Evolutionary conservation across 1,139 yeast genomes (phyloP).

Genomic region (Lodderomyces jiufengensis): DNA sequence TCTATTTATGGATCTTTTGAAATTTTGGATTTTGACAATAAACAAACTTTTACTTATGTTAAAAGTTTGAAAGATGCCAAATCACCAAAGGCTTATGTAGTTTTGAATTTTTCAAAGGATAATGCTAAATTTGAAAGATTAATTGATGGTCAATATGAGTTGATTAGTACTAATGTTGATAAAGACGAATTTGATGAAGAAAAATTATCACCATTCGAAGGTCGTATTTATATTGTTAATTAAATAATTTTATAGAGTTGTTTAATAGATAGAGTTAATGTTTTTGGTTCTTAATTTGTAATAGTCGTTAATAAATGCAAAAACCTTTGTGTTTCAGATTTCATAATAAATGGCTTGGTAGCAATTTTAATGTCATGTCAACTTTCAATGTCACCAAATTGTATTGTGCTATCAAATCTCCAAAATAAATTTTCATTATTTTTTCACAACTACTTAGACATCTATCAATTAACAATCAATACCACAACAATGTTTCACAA

Average conservation of each 20-base stretch:
- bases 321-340: no score
- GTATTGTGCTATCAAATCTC: no score
- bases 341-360: no score
- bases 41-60: conserved; percentile 34
- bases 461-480: background rate
- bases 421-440: background rate
- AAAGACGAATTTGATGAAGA: conserved; percentile 17
- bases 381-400: no score
- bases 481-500: background rate
- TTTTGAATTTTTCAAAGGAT: conserved; percentile 43
- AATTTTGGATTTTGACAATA: conserved; percentile 37
- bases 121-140: conserved; percentile 26
- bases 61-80: conserved; percentile 21
- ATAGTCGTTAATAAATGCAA: no score
- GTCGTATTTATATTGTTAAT: conserved; percentile 31
- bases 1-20: conserved; percentile 48
- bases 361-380: no score
- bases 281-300: no score
- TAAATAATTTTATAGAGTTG: no score
- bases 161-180: conserved; percentile 27
- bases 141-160: conserved; percentile 27
- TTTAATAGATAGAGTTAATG: no score
- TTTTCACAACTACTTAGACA: background rate
- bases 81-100: conserved; percentile 33
- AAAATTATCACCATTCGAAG: conserved; percentile 36